phyloP scores from a whole-genome alignment of 2,329 filamentous ascomycete genomes.

The Elsinoe batatas region DNA sequence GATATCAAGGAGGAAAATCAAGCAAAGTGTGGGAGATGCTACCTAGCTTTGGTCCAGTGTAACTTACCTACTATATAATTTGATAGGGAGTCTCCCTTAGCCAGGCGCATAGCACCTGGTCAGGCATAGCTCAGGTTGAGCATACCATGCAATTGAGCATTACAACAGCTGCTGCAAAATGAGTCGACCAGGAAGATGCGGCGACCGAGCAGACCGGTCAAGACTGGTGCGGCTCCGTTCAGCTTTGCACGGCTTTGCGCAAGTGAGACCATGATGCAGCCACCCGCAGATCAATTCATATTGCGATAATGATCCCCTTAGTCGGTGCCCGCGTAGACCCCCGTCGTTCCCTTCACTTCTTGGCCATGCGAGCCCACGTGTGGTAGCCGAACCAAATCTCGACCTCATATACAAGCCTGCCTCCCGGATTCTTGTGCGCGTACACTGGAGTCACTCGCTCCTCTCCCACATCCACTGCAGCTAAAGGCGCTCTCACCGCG shows the following conservation, averaged over 20 bases:
- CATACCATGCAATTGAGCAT: too few species aligned
- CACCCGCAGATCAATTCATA: conserved; percentile 2
- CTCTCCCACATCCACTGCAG: background rate
- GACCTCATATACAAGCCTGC: conserved; percentile 4
- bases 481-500: background rate
- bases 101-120: too few species aligned
- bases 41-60: too few species aligned
- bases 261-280: conserved; percentile 2
- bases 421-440: background rate
- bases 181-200: too few species aligned
- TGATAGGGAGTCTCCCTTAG: too few species aligned
- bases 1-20: background rate
- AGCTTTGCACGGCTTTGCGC: background rate
- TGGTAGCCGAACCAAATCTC: background rate
- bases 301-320: background rate
- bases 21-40: background rate
- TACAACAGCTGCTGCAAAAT: too few species aligned
- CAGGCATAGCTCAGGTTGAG: too few species aligned
- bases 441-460: background rate
- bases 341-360: background rate
- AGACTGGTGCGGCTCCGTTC: background rate
- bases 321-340: conserved; percentile 3
- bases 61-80: too few species aligned
- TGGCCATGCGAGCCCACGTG: background rate
- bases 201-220: background rate